phyloP scores from a whole-genome alignment of 2,329 filamentous ascomycete genomes.

The Aspergillus piperis region DNA sequence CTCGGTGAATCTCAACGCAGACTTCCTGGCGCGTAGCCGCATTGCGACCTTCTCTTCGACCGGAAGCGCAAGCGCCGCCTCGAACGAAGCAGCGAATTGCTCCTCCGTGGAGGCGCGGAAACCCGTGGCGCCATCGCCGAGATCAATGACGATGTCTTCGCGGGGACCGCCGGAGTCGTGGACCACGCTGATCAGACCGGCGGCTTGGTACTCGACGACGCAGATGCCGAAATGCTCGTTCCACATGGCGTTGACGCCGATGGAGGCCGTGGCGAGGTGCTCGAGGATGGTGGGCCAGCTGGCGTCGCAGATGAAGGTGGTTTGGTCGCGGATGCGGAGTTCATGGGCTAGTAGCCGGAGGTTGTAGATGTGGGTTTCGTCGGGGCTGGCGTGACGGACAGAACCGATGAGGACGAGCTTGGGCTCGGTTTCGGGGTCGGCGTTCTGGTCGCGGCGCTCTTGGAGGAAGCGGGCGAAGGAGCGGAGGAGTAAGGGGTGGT shows the following conservation, averaged over 20 bases:
- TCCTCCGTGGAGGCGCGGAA: conserved; percentile 78
- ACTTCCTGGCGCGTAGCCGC: conserved; percentile 72
- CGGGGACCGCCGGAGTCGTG: conserved; percentile 93
- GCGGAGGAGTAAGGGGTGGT: conserved; percentile 82
- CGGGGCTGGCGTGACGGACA: conserved; percentile 68
- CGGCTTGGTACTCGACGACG: conserved; percentile 96
- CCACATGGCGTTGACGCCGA: conserved; percentile 99
- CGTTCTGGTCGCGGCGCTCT: conserved; percentile 47
- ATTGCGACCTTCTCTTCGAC: conserved; percentile 68
- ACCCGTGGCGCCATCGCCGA: conserved; percentile 77
- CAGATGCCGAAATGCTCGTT: conserved; percentile 99
- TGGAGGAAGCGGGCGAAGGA: conserved; percentile 78
- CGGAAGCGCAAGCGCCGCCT: conserved; percentile 69
- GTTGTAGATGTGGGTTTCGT: conserved; percentile 71
- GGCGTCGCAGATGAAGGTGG: conserved; percentile 87
- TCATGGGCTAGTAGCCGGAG: conserved; percentile 84
- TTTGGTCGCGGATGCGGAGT: conserved; percentile 76
- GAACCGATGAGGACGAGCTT: conserved; percentile 84
- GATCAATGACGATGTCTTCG: conserved; percentile 82
- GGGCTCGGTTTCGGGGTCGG: conserved; percentile 43
- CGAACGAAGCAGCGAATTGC: conserved; percentile 80
- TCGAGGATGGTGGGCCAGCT: conserved; percentile 84
- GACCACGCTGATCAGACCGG: conserved; percentile 87
- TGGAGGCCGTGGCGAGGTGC: conserved; percentile 72
- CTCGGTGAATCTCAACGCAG: conserved; percentile 83